These are phyloP conservation scores for Marasmius tenuissimus DNA, from an alignment of 1,284 basidiomycete genomes.

Conservation along the genomic window DNA sequence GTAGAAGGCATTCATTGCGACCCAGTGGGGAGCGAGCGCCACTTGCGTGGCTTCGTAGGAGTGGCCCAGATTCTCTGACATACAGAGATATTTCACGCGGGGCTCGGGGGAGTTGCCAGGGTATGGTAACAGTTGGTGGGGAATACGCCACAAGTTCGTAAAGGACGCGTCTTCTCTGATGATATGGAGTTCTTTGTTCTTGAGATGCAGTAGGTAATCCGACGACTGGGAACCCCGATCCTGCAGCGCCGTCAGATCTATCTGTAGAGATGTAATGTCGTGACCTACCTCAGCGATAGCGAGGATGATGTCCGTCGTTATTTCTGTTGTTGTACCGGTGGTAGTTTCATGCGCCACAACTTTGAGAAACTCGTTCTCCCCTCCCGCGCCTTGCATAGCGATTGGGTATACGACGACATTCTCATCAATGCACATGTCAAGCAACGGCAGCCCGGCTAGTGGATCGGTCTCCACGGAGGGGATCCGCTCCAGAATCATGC, in stretches of 20 bases:
- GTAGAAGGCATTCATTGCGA: background rate
- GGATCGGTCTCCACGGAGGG: background rate
- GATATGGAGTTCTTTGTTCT: background rate
- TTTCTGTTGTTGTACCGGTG: background rate
- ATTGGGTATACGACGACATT: background rate
- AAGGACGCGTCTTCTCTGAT: background rate
- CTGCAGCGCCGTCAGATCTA: background rate
- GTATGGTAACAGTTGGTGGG: background rate
- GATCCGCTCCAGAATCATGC: background rate
- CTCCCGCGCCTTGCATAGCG: background rate
- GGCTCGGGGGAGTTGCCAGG: background rate
- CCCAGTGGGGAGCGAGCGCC: too few species aligned
- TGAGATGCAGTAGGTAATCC: background rate
- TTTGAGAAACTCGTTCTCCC: background rate
- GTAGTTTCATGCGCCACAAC: background rate
- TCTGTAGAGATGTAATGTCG: background rate
- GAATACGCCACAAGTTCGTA: background rate
- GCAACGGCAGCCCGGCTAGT: background rate
- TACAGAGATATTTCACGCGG: background rate
- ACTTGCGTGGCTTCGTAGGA: background rate
- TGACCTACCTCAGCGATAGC: background rate
- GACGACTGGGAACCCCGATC: too few species aligned
- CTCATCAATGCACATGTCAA: background rate
- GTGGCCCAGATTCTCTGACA: background rate
- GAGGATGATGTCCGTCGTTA: background rate